These are phyloP conservation scores for Chenopodium suecicum DNA, from an alignment of 148 eudicot species.

Conservation along the genomic window DNA sequence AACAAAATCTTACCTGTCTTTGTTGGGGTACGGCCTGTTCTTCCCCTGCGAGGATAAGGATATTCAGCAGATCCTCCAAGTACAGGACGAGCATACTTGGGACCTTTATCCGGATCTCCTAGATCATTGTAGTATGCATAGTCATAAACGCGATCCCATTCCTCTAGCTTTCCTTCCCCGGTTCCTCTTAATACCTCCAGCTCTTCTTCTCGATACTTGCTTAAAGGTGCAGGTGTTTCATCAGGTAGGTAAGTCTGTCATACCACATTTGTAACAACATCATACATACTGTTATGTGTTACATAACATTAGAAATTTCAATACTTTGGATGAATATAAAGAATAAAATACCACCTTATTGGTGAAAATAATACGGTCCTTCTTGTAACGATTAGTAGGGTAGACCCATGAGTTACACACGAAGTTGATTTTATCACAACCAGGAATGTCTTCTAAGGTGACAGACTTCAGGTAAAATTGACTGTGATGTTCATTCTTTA, in stretches of 20 bases:
- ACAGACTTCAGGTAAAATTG: conserved; percentile 74
- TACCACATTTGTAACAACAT: background rate
- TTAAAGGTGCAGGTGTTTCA: conserved; percentile 55
- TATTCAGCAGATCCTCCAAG: conserved; percentile 69
- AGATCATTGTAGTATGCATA: conserved; percentile 76
- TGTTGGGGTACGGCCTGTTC: conserved; percentile 62
- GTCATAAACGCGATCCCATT: conserved; percentile 93
- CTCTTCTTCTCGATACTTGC: conserved; percentile 62
- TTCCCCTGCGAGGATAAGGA: conserved; percentile 87
- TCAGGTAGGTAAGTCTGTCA: conserved; percentile 61
- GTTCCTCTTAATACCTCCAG: conserved; percentile 62
- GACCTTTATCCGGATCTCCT: conserved; percentile 62
- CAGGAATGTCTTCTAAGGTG: conserved; percentile 57
- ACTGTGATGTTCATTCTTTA: conserved; percentile 54
- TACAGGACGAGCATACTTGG: conserved; percentile 48
- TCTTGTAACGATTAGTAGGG: conserved; percentile 48
- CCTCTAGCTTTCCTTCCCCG: conserved; percentile 66
- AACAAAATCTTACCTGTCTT: conserved; percentile 44
- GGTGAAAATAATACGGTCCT: conserved; percentile 62
- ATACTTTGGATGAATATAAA: background rate
- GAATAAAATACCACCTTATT: conserved; percentile 49
- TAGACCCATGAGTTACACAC: conserved; percentile 84
- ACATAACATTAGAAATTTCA: background rate
- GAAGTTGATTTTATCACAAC: conserved; percentile 54
- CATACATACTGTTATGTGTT: background rate